These are phyloP conservation scores for Haplosporangium gracile DNA, from an alignment of 192 early-diverging fungal species.

Conservation along the genomic window DNA sequence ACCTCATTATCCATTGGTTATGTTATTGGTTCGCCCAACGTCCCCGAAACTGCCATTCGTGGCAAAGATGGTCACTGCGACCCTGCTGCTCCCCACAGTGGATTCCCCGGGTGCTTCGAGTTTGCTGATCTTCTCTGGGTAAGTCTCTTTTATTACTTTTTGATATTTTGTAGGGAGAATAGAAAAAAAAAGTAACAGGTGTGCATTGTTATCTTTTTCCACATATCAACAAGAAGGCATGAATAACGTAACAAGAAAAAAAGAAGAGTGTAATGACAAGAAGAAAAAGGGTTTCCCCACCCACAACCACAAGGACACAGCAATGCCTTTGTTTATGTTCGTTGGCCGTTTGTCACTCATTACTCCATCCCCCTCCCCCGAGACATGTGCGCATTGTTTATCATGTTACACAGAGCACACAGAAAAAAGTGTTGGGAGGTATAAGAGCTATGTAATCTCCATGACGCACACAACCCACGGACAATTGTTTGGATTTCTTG, in stretches of 20 bases:
- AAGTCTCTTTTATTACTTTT: conserved; percentile 7
- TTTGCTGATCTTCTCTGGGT: conserved; percentile 50
- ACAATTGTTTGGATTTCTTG: background rate
- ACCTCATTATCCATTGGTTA: conserved; percentile 61
- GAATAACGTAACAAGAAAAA: background rate
- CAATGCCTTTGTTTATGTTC: background rate
- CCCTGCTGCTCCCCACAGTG: background rate
- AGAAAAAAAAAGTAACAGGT: no score
- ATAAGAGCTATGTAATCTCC: background rate
- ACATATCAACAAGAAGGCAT: background rate
- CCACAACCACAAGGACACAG: background rate
- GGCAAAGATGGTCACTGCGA: conserved; percentile 29
- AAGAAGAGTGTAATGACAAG: no score
- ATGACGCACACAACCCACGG: background rate
- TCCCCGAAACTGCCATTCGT: conserved; percentile 58
- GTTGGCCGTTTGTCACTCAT: background rate
- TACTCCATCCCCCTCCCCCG: background rate
- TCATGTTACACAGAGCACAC: background rate
- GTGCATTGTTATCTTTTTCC: background rate
- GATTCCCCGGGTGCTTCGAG: conserved; percentile 34
- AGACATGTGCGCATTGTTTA: conserved; percentile 7
- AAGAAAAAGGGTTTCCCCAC: background rate
- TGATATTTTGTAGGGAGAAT: background rate
- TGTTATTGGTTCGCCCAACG: conserved; percentile 62
- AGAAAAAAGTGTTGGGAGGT: background rate